A percentile compares a stretch with the other conserved stretches of the same genome.
phyloP scores from a whole-genome alignment of 2,329 filamentous ascomycete species.

The Xylariomycetidae sp. region DNA sequence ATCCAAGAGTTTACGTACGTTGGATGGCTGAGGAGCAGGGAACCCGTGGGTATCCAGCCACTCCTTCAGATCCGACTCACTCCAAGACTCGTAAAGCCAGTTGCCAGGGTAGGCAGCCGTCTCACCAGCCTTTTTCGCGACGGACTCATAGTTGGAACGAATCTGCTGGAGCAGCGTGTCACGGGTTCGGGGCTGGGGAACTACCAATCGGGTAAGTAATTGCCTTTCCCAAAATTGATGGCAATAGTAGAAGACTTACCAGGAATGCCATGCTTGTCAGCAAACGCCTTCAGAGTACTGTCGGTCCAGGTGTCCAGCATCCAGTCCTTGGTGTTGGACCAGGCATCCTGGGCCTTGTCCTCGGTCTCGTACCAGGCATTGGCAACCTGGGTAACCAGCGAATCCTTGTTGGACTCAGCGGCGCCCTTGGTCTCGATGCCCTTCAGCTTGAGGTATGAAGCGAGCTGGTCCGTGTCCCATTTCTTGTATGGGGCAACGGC shows the following conservation, averaged over 20 bases:
- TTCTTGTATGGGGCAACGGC: slow-evolving; percentile 68
- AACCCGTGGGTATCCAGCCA: slow-evolving; percentile 89
- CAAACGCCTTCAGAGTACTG: slow-evolving; percentile 87
- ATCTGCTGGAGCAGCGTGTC: slow-evolving; percentile 73
- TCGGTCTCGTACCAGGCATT: slow-evolving; percentile 72
- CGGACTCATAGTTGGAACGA: slow-evolving; percentile 73
- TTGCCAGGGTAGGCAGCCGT: slow-evolving; percentile 83
- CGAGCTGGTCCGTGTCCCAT: slow-evolving; percentile 68
- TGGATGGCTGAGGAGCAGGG: slow-evolving; percentile 75
- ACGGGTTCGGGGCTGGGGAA: slow-evolving; percentile 79
- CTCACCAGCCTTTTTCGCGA: slow-evolving; percentile 70
- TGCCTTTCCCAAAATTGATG: not conserved
- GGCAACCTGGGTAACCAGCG: slow-evolving; percentile 63
- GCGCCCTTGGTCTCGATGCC: slow-evolving; percentile 63
- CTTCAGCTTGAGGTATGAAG: slow-evolving; percentile 61
- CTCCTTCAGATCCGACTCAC: slow-evolving; percentile 86
- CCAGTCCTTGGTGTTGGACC: slow-evolving; percentile 75
- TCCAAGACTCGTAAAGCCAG: slow-evolving; percentile 90
- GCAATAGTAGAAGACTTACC: slow-evolving; percentile 31
- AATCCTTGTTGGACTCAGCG: slow-evolving; percentile 62
- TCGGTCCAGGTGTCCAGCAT: slow-evolving; percentile 94
- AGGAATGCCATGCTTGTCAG: slow-evolving; percentile 80
- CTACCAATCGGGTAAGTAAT: slow-evolving; percentile 28
- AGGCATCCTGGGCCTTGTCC: slow-evolving; percentile 67
- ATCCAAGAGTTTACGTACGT: slow-evolving; percentile 27